Conservation (phyloP, 1,139 yeast species). For the Kodamaea ohmeri region DNA sequence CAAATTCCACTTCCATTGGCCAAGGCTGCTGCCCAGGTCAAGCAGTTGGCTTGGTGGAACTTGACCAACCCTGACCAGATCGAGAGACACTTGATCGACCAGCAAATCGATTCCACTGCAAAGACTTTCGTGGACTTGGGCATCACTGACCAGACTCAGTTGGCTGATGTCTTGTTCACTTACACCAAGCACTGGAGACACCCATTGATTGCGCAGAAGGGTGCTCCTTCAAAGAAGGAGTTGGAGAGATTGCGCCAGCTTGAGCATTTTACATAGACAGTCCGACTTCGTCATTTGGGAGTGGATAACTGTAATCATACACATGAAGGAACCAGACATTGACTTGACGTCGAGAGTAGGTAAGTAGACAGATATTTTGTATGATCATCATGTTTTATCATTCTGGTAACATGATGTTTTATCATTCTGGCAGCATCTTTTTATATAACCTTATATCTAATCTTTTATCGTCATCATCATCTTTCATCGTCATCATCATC, state of each 20-base stretch:
- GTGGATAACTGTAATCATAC: not conserved
- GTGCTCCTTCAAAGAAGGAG: slow-evolving; percentile 44
- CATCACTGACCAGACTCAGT: slow-evolving; percentile 57
- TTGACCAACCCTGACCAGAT: slow-evolving; percentile 71
- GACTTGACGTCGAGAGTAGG: too few relatives aligned
- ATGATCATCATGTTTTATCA: too few relatives aligned
- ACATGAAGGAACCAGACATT: not conserved
- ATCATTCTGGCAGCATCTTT: too few relatives aligned
- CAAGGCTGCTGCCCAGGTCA: slow-evolving; percentile 44
- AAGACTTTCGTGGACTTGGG: slow-evolving; percentile 72
- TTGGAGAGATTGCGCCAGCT: slow-evolving; percentile 44
- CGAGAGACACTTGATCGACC: slow-evolving; percentile 72
- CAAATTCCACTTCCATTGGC: slow-evolving; percentile 41
- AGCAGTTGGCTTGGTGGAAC: slow-evolving; percentile 64
- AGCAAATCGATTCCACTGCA: slow-evolving; percentile 59
- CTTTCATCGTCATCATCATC: too few relatives aligned
- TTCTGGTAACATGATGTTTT: too few relatives aligned
- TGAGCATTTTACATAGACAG: slow-evolving; percentile 39
- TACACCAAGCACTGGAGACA: slow-evolving; percentile 58
- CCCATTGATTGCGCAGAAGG: slow-evolving; percentile 49
- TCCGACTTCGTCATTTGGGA: not conserved
- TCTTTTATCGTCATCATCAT: too few relatives aligned
- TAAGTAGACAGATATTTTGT: too few relatives aligned
- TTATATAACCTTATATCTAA: too few relatives aligned
- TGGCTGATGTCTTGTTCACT: slow-evolving; percentile 67